A percentile compares a stretch with the other conserved stretches of the same genome.
Evolutionary conservation across 352 stramenopile species (phyloP).

Genomic region (Phytopythium cucurbitacearum): DNA sequence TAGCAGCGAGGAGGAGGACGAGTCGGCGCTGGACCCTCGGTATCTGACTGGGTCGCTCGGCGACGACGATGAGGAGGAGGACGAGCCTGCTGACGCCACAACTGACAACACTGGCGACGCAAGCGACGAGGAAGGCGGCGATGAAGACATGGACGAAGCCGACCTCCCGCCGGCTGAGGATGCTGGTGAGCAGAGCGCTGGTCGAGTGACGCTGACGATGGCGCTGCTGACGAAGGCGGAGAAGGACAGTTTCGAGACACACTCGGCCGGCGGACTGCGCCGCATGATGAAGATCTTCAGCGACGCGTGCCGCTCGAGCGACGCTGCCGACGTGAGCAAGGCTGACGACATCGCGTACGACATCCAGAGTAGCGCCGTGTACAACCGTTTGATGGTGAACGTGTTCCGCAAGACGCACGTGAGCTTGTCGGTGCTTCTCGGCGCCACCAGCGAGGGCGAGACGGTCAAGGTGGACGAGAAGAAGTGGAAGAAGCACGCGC

Average conservation of each 20-base stretch:
- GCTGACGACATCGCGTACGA: conserved; percentile 84
- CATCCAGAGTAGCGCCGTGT: conserved; percentile 92
- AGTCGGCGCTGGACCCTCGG: conserved; percentile 70
- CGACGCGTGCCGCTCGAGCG: conserved; percentile 91
- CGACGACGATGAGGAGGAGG: conserved; percentile 17
- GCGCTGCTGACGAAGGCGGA: conserved; percentile 73
- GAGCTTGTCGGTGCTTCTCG: conserved; percentile 82
- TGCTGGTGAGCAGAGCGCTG: conserved; percentile 24
- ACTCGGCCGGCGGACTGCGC: conserved; percentile 85
- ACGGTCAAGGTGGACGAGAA: conserved; percentile 60
- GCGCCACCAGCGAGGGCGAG: conserved; percentile 19
- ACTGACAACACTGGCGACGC: not conserved
- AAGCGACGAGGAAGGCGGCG: conserved; percentile 9
- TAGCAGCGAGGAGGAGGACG: conserved; percentile 83
- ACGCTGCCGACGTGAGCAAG: conserved; percentile 70
- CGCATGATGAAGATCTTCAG: conserved; percentile 93
- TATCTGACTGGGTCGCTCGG: conserved; percentile 57
- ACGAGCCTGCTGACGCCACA: conserved; percentile 4
- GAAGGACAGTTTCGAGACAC: conserved; percentile 87
- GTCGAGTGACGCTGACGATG: conserved; percentile 74
- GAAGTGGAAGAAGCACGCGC: conserved; percentile 75
- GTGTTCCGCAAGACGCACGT: conserved; percentile 88
- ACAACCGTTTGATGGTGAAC: conserved; percentile 95
- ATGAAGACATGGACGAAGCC: conserved; percentile 13
- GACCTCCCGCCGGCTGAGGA: conserved; percentile 9